Base-by-base conservation (phyloP, 2,329 filamentous ascomycete genomes). In the Colletotrichum brevisporum region DNA sequence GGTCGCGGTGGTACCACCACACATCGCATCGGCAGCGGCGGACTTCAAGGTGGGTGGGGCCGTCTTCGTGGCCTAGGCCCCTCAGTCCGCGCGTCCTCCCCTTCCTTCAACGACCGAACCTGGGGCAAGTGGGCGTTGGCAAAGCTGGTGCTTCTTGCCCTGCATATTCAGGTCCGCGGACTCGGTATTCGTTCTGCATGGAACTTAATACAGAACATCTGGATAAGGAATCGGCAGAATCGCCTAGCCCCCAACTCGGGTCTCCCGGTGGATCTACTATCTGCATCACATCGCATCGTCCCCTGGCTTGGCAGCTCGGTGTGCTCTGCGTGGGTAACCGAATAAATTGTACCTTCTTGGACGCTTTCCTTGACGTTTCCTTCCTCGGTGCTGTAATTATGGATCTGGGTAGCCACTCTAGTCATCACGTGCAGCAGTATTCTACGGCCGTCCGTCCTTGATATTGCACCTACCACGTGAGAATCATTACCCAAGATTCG, bases 111-210 rank as follows among this genome's bases (percentile, higher is more conserved):
- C 48, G 31, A 36, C 31, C 31, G 31, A 52, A n/a, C 48, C 48
- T 27, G 48, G 48, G 48, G 48, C 48, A 52, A 52, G 48, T 48
- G 48, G 48, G 48, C 13, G 48, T 52, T 52, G 48, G 48, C 48
- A 8, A 52, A 50, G 12, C 48, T 27, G 48, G 47, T 12, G 18
- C 18, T 18, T 26, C 21, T 52, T 52, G 18, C 48, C 48, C 24
- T 52, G 48, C 48, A 52, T 12, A 52, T 52, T 52, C 48, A 50
- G 48, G 24, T 12, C 48, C 48, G 48, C 48, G 48, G 48, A 15
- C 48, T 52, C 48, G 48, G 48, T 52, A 52, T 52, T 52, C 48
- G 48, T 27, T 27, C 48, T 52, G 48, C 48, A 27, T 26, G 48
- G 31, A 36, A 36, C 31, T 36, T 36, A 24, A 50, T 50, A 27